Evolutionary conservation across 1,139 yeast species (phyloP).

Genomic region (Debaryomyces nepalensis): DNA sequence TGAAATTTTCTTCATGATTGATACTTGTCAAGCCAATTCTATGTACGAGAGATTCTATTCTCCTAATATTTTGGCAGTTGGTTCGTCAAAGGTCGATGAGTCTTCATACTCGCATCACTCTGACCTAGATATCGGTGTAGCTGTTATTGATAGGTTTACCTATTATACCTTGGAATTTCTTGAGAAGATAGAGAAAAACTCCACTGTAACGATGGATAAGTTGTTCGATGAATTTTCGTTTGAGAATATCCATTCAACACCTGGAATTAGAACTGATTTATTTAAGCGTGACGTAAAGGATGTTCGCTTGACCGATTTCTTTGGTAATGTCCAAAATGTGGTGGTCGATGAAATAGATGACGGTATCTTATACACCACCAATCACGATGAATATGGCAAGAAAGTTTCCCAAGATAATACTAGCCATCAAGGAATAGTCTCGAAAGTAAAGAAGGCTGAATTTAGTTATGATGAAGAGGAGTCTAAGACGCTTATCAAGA

Average conservation of each 20-base stretch:
- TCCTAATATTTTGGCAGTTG: conserved; percentile 91
- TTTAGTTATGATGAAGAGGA: conserved; percentile 11
- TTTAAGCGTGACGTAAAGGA: conserved; percentile 69
- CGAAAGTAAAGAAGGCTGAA: conserved; percentile 6
- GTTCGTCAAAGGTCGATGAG: conserved; percentile 88
- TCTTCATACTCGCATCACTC: conserved; percentile 95
- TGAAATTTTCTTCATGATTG: conserved; percentile 96
- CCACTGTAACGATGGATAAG: conserved; percentile 77
- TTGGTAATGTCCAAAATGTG: conserved; percentile 90
- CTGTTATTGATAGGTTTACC: conserved; percentile 95
- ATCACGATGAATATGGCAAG: conserved; percentile 29
- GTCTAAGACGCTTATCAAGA: conserved; percentile 4
- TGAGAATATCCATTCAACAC: conserved; percentile 86
- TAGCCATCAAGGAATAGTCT: not conserved
- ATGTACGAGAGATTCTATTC: conserved; percentile 93
- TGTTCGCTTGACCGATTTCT: conserved; percentile 87
- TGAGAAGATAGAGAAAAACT: conserved; percentile 77
- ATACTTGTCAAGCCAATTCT: conserved; percentile 97
- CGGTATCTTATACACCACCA: conserved; percentile 43
- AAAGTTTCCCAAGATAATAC: not conserved
- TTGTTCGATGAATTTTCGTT: conserved; percentile 82
- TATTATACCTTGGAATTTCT: conserved; percentile 88
- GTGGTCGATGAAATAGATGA: conserved; percentile 64
- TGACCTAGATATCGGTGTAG: conserved; percentile 94
- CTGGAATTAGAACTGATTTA: conserved; percentile 86